Evolutionary conservation across 257 asterid species (phyloP), one percentile per base, ranked within the genome.

Genomic region (Lavandula angustifolia): DNA sequence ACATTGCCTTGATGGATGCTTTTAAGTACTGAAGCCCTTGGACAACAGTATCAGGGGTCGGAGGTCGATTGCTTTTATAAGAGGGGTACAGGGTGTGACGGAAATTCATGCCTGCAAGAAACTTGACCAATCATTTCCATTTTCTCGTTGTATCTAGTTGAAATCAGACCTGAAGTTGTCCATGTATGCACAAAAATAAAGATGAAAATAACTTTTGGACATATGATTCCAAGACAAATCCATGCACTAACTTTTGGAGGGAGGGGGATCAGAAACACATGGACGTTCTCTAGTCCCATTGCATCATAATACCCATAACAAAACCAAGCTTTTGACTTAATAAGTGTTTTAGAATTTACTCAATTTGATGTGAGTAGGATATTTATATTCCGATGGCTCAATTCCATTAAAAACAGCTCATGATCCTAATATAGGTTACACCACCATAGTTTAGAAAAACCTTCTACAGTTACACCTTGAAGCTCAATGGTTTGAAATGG

Each of bases 11-110:
- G 79, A 92, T 71, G 61, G 99, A 84, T 44, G 99, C 99, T 82
- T 92, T 92, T 75, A 92, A 64, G 76, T 89, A 92, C 76, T 92
- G 97, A 83, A 89, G 96, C 71, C 97, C 99, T 77, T 92, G 96
- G 70, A 92, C 88, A 12, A 89, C 81, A 53, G 99, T 92, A 84
- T 92, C 99, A 42, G 99, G 99, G 66, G 99, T 89, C 61, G 97
- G 97, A 66, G 97, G 88, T 46, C 97, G 92, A 63, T 92, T 92
- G 87, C 95, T 89, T 81, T 92, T 92, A 84, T 89, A 92, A 54
- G 94, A 69, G 31, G 97, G 97, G 76, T 84, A 92, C 12, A 89
- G 75, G 46, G 94, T 88, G 83, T 92, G 99, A 54, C 99, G 95
- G 46, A 92, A 89, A 76, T 85, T 92, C 76, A 82, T 58, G 76